Evolutionary conservation across 1,139 yeast genomes (phyloP), one percentile per base, ranked within the genome.

Genomic region (Suhomyces taliae): DNA sequence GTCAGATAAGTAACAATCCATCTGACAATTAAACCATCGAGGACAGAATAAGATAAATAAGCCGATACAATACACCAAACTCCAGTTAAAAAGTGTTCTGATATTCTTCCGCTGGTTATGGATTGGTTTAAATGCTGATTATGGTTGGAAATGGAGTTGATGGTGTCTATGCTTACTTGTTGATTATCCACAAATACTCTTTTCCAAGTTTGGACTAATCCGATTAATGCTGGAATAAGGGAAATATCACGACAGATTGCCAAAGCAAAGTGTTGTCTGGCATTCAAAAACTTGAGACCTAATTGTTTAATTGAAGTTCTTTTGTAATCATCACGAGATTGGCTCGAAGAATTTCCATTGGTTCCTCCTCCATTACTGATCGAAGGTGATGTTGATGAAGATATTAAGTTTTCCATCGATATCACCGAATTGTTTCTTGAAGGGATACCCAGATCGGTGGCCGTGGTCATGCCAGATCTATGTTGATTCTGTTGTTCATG

Each of bases 1-100:
- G 91, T 85, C 53, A 90, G 87, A 63, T 91, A 91, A 15, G 88
- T 89, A 36, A 91, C 95, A 36, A 91, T 88, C 95, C 98, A 93
- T 40, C 99, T 74, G 24, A 90, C 87, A 85, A 91, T 89, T 36
- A 93, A 72, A 0, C 97, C 95, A 61, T 91, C 97, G 36, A 91
- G 72, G 6, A 90, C 90, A 2, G 91, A 82, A 64, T 85, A 90
- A 10, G 95, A 84, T 48, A 93, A 72, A 60, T 90, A 90, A 3
- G 90, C 90, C 2, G 95, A 82, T 7, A 93, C 98, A 7, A 87
- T 63, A 62, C 97, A 86, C 95, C 95, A 87, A 12, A 87, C 65
- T 0, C 90, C 87, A 6, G 90, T 83, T 39, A 86, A 67, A 52
- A 87, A 74, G 57, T 83, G 86, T 58, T 87, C 95, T 0, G 89